phyloP scores from a whole-genome alignment of 108 stramenopile species.

The Chaetoceros muelleri region DNA sequence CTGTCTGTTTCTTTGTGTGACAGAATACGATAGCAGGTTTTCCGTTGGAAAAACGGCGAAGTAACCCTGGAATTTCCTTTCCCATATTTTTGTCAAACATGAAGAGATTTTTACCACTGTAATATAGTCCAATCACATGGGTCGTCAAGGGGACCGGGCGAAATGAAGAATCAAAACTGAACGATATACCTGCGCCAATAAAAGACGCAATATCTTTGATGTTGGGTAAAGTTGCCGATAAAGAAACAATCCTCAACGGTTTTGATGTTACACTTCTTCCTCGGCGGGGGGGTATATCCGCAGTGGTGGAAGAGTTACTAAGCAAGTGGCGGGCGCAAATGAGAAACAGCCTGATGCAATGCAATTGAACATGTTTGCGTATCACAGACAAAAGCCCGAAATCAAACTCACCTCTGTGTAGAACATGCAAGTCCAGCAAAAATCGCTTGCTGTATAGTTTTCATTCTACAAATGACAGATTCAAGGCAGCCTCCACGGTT shows the following conservation, averaged over 20 bases:
- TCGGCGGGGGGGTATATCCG: too few species aligned
- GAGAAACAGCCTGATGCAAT: too few species aligned
- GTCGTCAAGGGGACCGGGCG: constrained; percentile 84
- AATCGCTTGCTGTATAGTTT: constrained; percentile 69
- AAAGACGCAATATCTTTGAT: constrained; percentile 83
- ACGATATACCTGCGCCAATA: constrained; percentile 71
- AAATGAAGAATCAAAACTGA: constrained; percentile 76
- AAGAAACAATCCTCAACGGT: constrained; percentile 75
- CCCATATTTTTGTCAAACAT: constrained; percentile 77
- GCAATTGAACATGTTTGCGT: too few species aligned
- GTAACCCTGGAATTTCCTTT: constrained; percentile 55
- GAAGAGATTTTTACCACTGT: constrained; percentile 61
- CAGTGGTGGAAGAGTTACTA: too few species aligned
- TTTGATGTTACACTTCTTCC: constrained; percentile 56
- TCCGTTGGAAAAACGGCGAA: constrained; percentile 60
- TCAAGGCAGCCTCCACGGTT: constrained; percentile 84
- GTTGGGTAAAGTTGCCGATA: constrained; percentile 94
- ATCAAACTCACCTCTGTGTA: too few species aligned
- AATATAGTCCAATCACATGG: constrained; percentile 59
- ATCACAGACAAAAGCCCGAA: too few species aligned
- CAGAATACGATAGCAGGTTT: constrained; percentile 91
- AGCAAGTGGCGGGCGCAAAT: too few species aligned
- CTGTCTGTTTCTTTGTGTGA: constrained; percentile 87
- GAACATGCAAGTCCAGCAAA: too few species aligned
- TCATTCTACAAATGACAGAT: constrained; percentile 82